Evolutionary conservation across 106 monocot species (phyloP).

Genomic region (Apostasia shenzhenica): DNA sequence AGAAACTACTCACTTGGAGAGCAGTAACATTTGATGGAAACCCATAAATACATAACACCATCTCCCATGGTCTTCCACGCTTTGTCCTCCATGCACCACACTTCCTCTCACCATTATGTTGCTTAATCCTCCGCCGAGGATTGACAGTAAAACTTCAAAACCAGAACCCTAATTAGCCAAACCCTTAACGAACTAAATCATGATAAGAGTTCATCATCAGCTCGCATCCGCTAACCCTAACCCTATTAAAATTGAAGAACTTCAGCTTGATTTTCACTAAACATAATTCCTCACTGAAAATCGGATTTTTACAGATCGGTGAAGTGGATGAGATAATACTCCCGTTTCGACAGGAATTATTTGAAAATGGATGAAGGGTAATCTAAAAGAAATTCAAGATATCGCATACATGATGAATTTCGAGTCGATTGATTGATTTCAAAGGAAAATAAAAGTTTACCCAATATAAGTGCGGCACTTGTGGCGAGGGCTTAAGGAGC

Average conservation of each 20-base stretch:
- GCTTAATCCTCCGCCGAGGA: conserved; percentile 76
- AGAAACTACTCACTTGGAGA: conserved; percentile 46
- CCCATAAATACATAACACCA: conserved; percentile 92
- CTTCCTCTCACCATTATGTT: conserved; percentile 85
- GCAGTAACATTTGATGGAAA: conserved; percentile 84
- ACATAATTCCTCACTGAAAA: no score
- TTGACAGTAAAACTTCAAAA: conserved; percentile 69
- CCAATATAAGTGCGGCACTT: conserved; percentile 80
- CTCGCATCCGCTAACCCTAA: no score
- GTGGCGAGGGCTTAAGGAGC: conserved; percentile 67
- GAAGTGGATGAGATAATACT: no score
- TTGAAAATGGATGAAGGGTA: no score
- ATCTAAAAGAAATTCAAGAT: no score
- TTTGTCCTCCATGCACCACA: conserved; percentile 80
- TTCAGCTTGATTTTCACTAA: no score
- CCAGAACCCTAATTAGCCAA: not conserved
- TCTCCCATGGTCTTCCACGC: conserved; percentile 86
- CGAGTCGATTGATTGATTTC: not conserved
- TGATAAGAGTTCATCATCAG: not conserved
- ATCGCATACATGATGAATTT: no score
- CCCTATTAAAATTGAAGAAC: no score
- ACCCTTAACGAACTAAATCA: not conserved
- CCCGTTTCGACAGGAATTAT: no score
- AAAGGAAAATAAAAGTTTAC: conserved; percentile 13
- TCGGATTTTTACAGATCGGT: no score